Base-by-base conservation (phyloP, 805 yeast genomes). In the Candida saitoana region DNA sequence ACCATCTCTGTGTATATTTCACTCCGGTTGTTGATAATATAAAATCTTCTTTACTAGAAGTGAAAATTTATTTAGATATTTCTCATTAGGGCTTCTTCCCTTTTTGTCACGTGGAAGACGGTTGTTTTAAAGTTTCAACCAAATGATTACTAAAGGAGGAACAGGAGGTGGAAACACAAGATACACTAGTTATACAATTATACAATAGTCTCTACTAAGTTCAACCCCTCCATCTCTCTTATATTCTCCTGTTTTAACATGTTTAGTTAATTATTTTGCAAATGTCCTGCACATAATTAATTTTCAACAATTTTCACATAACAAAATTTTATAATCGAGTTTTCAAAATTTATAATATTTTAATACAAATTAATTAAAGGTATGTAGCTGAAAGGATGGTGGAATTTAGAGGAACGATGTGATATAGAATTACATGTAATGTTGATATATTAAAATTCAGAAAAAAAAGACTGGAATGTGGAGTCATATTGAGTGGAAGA, bases 1-100 rank as follows among this genome's bases (percentile, higher is more conserved):
- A 87, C 96, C 97, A 90, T 90, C 98, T 86, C 96, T 89, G 96
- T 80, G 91, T 80, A 77, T 64, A 71, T n/a, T n/a, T 84, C 93
- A 88, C 98, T 90, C 98, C 98, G 98, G 98, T 88, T 87, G 74
- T 51, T 50, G 44, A 42, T 40, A 38, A 40, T 29, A 6, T 6
- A 29, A 29, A 29, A 29, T 14, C 16, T 29, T 29, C 35, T 35
- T 40, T 40, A 35, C 36, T n/a, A 34, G 16, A 40, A 42, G 20
- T 20, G 19, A 41, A 45, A 41, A 38, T 41, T 37, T 31, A 36
- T 17, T 27, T 25, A 37, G 22, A 36, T 33, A 19, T 22, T 31
- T 34, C 33, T 34, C 20, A 5, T 6, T 38, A 11, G 27, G 27
- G n/a, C n/a, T n/a, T n/a, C n/a, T n/a, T n/a, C n/a, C n/a, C n/a